A percentile compares a stretch with the other conserved stretches of the same genome.
Conservation (phyloP, 2,329 filamentous ascomycete genomes). For the Sphaerulina musiva region DNA sequence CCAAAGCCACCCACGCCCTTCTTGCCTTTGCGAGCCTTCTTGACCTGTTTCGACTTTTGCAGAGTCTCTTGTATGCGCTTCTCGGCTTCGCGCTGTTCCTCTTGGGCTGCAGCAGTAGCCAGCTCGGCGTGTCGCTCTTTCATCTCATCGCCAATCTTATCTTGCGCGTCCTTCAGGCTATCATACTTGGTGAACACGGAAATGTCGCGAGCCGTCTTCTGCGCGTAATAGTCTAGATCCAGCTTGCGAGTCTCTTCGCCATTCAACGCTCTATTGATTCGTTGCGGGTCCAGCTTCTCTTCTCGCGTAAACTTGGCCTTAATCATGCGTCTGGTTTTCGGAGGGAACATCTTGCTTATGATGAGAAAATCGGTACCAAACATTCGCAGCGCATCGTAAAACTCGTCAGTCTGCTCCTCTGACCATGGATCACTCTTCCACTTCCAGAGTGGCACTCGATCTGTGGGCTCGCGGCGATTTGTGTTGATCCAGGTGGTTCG, state of each 20-base stretch:
- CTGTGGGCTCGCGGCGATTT: slow-evolving; percentile 44
- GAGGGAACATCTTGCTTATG: slow-evolving; percentile 68
- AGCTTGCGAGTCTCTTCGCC: slow-evolving; percentile 36
- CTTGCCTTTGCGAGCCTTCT: slow-evolving; percentile 31
- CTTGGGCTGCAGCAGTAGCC: slow-evolving; percentile 31
- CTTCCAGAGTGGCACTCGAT: slow-evolving; percentile 38
- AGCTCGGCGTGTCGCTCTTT: slow-evolving; percentile 32
- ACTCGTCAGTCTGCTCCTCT: slow-evolving; percentile 63
- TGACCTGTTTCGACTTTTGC: slow-evolving; percentile 28
- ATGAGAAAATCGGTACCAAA: slow-evolving; percentile 81
- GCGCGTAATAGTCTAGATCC: slow-evolving; percentile 39
- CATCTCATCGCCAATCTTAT: slow-evolving; percentile 30
- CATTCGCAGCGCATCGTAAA: slow-evolving; percentile 67
- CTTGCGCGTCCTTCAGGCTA: slow-evolving; percentile 31
- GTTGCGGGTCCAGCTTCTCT: slow-evolving; percentile 58
- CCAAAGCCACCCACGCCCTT: slow-evolving; percentile 21
- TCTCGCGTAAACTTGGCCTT: slow-evolving; percentile 80
- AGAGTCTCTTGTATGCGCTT: slow-evolving; percentile 31
- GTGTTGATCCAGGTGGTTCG: slow-evolving; percentile 62
- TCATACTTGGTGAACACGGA: slow-evolving; percentile 35
- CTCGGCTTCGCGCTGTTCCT: slow-evolving; percentile 32
- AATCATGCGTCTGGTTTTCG: slow-evolving; percentile 64
- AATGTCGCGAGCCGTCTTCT: slow-evolving; percentile 34
- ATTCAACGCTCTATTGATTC: slow-evolving; percentile 58
- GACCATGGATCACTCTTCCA: slow-evolving; percentile 61